These are phyloP conservation scores for Bipolaris victoriae DNA, from an alignment of 2,329 filamentous ascomycete species.

Conservation along the genomic window DNA sequence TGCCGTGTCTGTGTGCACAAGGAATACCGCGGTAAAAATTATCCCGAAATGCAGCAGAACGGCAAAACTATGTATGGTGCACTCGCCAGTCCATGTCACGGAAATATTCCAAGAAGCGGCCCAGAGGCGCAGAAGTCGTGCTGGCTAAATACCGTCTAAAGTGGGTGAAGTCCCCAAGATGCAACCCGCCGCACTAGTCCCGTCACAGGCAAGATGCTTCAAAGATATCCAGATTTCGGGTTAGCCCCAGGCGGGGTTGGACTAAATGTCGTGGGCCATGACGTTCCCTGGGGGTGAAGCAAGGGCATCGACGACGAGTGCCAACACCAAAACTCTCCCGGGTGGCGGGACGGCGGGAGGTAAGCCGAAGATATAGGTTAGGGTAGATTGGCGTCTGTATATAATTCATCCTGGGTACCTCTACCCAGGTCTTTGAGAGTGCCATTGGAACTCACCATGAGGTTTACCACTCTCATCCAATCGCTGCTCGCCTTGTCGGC, in stretches of 20 bases:
- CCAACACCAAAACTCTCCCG: not conserved
- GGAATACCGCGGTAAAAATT: not conserved
- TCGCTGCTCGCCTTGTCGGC: constrained; percentile 2
- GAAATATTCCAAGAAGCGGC: not conserved
- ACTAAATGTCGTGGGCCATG: not conserved
- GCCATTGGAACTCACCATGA: constrained; percentile 1
- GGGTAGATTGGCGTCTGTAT: not conserved
- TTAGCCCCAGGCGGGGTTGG: not conserved
- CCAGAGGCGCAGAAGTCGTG: not conserved
- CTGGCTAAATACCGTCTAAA: constrained; percentile 3
- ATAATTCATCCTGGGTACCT: not conserved
- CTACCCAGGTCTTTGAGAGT: not conserved
- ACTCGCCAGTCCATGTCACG: not conserved
- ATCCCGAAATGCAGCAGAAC: not conserved
- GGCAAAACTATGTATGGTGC: not conserved
- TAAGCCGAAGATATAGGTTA: not conserved
- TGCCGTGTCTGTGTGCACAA: not conserved
- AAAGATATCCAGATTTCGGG: not conserved
- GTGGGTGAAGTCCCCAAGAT: not conserved
- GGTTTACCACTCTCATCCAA: not conserved
- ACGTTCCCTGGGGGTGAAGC: not conserved
- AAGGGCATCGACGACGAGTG: not conserved
- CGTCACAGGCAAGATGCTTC: not conserved
- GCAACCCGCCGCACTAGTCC: not conserved
- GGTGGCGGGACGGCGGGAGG: not conserved